These are phyloP conservation scores for Ascoidea asiatica DNA, from an alignment of 805 yeast species.

Conservation along the genomic window DNA sequence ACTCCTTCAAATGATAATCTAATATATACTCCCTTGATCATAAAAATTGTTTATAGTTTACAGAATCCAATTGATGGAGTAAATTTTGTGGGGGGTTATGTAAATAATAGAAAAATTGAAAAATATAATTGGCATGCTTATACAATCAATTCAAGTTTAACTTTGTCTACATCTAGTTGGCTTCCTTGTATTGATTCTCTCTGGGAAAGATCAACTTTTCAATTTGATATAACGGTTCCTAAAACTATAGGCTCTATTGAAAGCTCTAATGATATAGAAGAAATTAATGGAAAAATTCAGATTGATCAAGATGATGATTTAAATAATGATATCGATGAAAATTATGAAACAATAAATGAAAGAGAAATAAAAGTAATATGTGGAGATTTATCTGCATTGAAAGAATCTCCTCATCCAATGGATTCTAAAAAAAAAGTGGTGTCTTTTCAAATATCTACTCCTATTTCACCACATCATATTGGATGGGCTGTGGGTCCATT, in stretches of 20 bases:
- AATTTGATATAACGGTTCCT: constrained; percentile 74
- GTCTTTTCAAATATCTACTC: constrained; percentile 61
- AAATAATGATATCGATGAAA: constrained; percentile 31
- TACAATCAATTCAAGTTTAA: constrained; percentile 67
- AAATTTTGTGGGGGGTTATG: constrained; percentile 53
- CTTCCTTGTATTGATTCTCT: constrained; percentile 88
- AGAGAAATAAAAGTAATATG: constrained; percentile 50
- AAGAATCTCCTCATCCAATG: constrained; percentile 61
- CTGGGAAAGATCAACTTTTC: constrained; percentile 89
- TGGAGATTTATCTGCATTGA: constrained; percentile 55
- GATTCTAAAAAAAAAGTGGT: constrained; percentile 66
- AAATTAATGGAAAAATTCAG: constrained; percentile 17
- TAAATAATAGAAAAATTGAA: constrained; percentile 21
- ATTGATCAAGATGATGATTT: constrained; percentile 25
- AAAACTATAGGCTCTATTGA: constrained; percentile 58
- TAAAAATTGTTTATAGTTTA: constrained; percentile 55
- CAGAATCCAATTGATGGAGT: constrained; percentile 63
- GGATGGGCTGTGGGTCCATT: constrained; percentile 95
- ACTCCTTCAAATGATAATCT: constrained; percentile 27
- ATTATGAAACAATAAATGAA: constrained; percentile 20
- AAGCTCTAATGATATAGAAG: constrained; percentile 14
- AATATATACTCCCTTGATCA: constrained; percentile 58
- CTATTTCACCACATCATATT: constrained; percentile 85
- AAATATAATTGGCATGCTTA: constrained; percentile 66
- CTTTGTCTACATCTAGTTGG: constrained; percentile 89